Percentiles rank a stretch among this genome's conserved stretches.
Evolutionary conservation across 2,329 filamentous ascomycete species (phyloP).

Genomic region (Aspergillus proliferans): DNA sequence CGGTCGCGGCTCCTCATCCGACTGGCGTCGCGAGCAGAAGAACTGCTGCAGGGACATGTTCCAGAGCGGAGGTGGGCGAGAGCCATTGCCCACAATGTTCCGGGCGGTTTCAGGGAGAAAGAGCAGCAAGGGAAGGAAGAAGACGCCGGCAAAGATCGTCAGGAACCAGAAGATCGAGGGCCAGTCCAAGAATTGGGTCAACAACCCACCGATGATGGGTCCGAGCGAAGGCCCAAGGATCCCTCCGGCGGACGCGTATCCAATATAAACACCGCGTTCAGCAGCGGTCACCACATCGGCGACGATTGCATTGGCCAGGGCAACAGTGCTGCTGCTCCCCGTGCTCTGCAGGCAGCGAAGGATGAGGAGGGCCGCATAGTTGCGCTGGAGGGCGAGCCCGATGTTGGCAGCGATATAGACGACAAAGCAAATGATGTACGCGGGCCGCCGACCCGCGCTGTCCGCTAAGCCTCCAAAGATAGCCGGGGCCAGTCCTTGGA

Average conservation of each 20-base stretch:
- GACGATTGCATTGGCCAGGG: constrained; percentile 64
- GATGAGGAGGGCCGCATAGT: constrained; percentile 29
- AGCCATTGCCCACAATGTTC: constrained; percentile 33
- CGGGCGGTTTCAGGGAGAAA: constrained; percentile 49
- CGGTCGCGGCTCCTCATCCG: constrained; percentile 3
- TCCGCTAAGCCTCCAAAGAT: constrained; percentile 59
- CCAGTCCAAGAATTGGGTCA: constrained; percentile 61
- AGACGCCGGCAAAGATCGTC: constrained; percentile 42
- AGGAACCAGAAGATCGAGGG: constrained; percentile 65
- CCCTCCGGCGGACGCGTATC: constrained; percentile 54
- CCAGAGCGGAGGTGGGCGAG: constrained; percentile 16
- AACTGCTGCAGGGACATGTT: constrained; percentile 9
- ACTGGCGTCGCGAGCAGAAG: not conserved
- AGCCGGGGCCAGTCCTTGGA: constrained; percentile 57
- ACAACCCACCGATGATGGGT: constrained; percentile 58
- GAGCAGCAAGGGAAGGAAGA: constrained; percentile 50
- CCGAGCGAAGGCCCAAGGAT: constrained; percentile 48
- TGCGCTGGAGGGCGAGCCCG: constrained; percentile 31
- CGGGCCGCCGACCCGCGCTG: constrained; percentile 54
- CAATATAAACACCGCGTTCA: constrained; percentile 69
- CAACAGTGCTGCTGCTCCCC: constrained; percentile 62
- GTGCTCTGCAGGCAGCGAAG: constrained; percentile 33
- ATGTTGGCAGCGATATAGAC: constrained; percentile 35
- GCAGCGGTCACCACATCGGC: constrained; percentile 63
- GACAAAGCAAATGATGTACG: constrained; percentile 52